phyloP scores from a whole-genome alignment of 2,329 filamentous ascomycete genomes.

The Fonsecaea pedrosoi region DNA sequence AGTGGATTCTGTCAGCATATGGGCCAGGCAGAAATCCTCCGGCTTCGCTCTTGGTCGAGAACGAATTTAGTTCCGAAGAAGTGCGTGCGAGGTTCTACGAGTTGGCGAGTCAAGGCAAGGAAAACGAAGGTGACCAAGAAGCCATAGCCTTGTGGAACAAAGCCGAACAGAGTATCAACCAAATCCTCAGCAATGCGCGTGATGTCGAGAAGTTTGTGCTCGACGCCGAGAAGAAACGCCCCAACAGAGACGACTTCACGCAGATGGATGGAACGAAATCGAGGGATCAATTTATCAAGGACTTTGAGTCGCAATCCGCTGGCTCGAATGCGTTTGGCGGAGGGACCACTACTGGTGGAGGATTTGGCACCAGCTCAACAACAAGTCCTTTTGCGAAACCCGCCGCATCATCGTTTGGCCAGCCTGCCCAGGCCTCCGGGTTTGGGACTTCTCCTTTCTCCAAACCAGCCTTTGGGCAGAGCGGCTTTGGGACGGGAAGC shows the following conservation, averaged over 20 bases:
- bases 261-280: slow-evolving; percentile 43
- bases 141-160: slow-evolving; percentile 65
- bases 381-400: slow-evolving; percentile 42
- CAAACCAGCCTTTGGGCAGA: slow-evolving; percentile 55
- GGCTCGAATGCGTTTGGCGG: slow-evolving; percentile 2
- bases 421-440: slow-evolving; percentile 44
- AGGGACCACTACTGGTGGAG: background rate
- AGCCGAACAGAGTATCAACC: slow-evolving; percentile 73
- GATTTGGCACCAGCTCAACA: slow-evolving; percentile 28
- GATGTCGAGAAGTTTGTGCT: slow-evolving; percentile 75
- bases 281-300: slow-evolving; percentile 43
- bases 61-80: slow-evolving; percentile 90
- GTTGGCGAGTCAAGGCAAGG: slow-evolving; percentile 63
- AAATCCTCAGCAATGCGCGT: slow-evolving; percentile 70
- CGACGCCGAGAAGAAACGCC: slow-evolving; percentile 71
- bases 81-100: slow-evolving; percentile 76
- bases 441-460: slow-evolving; percentile 43
- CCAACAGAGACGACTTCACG: slow-evolving; percentile 74
- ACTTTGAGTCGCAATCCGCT: slow-evolving; percentile 41
- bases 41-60: slow-evolving; percentile 81
- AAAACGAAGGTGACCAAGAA: slow-evolving; percentile 58
- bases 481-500: slow-evolving; percentile 23
- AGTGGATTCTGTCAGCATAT: slow-evolving; percentile 88
- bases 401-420: slow-evolving; percentile 48
- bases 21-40: slow-evolving; percentile 78